These are phyloP conservation scores for Penicillium sp. DNA, from an alignment of 2,329 filamentous ascomycete species.

Conservation along the genomic window DNA sequence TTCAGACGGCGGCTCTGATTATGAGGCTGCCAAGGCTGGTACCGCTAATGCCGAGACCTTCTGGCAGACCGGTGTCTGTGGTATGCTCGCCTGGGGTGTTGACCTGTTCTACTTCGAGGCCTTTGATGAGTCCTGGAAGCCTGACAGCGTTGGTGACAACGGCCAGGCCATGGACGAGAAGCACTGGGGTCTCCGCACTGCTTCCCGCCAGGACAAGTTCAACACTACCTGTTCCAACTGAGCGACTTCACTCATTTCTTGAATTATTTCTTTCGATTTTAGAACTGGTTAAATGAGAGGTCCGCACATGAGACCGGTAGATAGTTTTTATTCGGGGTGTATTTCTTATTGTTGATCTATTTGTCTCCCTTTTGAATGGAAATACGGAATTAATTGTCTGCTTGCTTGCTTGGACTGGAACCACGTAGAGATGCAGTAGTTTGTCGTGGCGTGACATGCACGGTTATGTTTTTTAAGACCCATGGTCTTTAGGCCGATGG, in stretches of 20 bases:
- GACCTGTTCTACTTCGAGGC: conserved; percentile 75
- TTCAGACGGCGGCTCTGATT: conserved; percentile 57
- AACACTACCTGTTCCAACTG: conserved; percentile 46
- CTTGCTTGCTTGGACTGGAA: not conserved
- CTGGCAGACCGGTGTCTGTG: conserved; percentile 64
- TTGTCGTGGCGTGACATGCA: not conserved
- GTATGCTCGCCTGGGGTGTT: conserved; percentile 63
- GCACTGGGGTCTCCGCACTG: conserved; percentile 68
- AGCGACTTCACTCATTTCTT: not conserved
- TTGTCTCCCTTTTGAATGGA: conserved; percentile 1
- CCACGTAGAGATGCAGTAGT: not conserved
- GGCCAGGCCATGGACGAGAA: conserved; percentile 63
- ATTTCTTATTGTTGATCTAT: conserved; percentile 11
- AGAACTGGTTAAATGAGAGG: not conserved
- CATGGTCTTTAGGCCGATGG: not conserved
- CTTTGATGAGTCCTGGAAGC: conserved; percentile 73
- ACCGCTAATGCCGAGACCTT: conserved; percentile 60
- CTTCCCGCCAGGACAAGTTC: conserved; percentile 60
- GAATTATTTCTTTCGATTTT: not conserved
- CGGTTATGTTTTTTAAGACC: not conserved
- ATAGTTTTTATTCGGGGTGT: conserved; percentile 12
- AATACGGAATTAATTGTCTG: conserved; percentile 3
- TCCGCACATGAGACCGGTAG: not conserved
- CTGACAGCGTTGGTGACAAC: conserved; percentile 61
- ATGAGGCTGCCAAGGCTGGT: conserved; percentile 61